Evolutionary conservation across 164 flowering plant species (phyloP).

Genomic region (Piper betle): DNA sequence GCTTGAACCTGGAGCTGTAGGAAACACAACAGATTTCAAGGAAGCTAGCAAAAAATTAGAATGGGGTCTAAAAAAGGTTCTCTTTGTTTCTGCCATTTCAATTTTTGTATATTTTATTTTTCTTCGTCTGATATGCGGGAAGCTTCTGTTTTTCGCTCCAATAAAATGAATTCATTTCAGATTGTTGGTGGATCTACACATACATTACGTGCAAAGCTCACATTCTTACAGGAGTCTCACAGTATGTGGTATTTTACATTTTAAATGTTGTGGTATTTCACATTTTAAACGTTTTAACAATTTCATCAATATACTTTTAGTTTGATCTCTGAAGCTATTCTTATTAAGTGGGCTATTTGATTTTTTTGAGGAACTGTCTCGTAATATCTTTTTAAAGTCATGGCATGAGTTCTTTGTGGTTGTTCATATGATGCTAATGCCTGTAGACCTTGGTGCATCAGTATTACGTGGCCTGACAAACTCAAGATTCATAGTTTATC

Average conservation of each 20-base stretch:
- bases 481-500: background rate
- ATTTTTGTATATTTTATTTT: background rate
- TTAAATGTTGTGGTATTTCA: too few relatives aligned
- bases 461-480: background rate
- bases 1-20: slow-evolving; percentile 81
- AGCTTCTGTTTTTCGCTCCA: background rate
- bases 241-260: slow-evolving; percentile 25
- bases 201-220: slow-evolving; percentile 80
- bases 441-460: background rate
- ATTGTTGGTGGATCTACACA: slow-evolving; percentile 91
- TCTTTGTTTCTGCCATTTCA: background rate
- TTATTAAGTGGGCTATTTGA: background rate
- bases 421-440: too few relatives aligned
- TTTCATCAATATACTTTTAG: background rate
- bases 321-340: background rate
- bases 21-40: slow-evolving; percentile 85
- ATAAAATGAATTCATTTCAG: slow-evolving; percentile 24
- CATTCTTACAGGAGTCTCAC: slow-evolving; percentile 81
- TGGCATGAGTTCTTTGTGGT: too few relatives aligned
- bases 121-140: background rate
- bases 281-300: background rate
- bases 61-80: slow-evolving; percentile 83
- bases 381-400: too few relatives aligned
- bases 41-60: slow-evolving; percentile 79
- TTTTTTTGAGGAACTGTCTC: too few relatives aligned